Base-by-base conservation (phyloP, 768 basidiomycete species). In the Collybia sordida region DNA sequence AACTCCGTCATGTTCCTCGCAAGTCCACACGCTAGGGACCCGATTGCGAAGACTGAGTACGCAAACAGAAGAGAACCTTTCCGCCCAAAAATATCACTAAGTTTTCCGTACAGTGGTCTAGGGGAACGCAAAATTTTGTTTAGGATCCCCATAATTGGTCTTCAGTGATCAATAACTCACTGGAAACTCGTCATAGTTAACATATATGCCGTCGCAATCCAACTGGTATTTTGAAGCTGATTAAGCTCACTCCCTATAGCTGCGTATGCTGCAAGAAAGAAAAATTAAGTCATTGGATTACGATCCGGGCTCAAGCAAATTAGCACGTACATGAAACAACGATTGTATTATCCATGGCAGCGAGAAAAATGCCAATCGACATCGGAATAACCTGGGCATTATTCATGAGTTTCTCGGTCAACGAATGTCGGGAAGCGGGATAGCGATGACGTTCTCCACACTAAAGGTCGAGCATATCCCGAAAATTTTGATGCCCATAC, bases 181-280 rank as follows among this genome's bases (percentile, higher is more conserved):
- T 84, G 83, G 53, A 85, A 81, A 50, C 77, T 80, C 0, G 83
- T 80, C 34, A 80, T 64, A 0, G 82, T 81, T 47, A 86, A 60
- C 67, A 86, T 73, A 57, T 85, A 85, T 0, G 78, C 77, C 0
- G 83, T 85, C 3, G 82, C 79, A 23, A 86, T 81, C 83, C 83
- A 86, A 53, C 82, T 83, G 1, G 82, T 82, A 48, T 78, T 83
- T 52, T 85, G 80, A 3, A 86, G 72, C 59, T 82, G 75, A 5
- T 83, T 74, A 3, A 86, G 65, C 54, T 85, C 82, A 57, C 75
- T 80, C 17, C 80, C 80, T 48, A 82, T 82, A 0, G 76, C 66
- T 8, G 80, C 78, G 52, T 79, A 81, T 0, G 79, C 77, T 77
- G 49, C 38, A 46, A 15, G 21, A 38, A 50, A 25, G 35, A 18